These are phyloP conservation scores for Fraxinus sp. DNA, from an alignment of 305 asterid genomes.

Conservation along the genomic window DNA sequence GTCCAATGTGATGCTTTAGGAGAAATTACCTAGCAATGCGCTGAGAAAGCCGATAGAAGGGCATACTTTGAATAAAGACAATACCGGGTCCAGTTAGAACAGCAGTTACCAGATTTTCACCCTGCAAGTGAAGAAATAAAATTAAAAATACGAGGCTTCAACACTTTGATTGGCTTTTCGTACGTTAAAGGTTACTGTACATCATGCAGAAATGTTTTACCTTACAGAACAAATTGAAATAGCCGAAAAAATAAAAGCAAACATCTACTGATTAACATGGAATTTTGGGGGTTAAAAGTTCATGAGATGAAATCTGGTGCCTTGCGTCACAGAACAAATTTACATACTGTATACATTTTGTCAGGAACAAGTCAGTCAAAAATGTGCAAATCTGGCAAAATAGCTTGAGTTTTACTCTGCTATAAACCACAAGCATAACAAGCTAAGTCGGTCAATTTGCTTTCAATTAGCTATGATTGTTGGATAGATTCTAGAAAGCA, in stretches of 20 bases:
- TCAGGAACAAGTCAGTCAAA: background rate
- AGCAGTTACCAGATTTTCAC: slow-evolving; percentile 84
- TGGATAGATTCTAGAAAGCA: background rate
- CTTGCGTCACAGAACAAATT: background rate
- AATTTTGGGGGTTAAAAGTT: background rate
- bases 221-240: background rate
- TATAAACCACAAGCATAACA: background rate
- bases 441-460: background rate
- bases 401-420: background rate
- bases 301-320: background rate
- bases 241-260: background rate
- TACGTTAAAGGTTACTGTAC: background rate
- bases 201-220: background rate
- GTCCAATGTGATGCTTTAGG: background rate
- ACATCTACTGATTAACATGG: background rate
- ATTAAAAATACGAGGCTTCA: background rate
- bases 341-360: background rate
- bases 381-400: background rate
- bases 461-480: background rate
- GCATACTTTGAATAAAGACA: slow-evolving; percentile 96
- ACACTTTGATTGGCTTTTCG: background rate
- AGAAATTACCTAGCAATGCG: slow-evolving; percentile 85
- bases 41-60: slow-evolving; percentile 92
- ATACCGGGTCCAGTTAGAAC: slow-evolving; percentile 95
- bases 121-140: slow-evolving; percentile 43